A percentile compares a stretch with the other conserved stretches of the same genome.
phyloP scores from a whole-genome alignment of 345 rosid species.

The Salix dunnii region DNA sequence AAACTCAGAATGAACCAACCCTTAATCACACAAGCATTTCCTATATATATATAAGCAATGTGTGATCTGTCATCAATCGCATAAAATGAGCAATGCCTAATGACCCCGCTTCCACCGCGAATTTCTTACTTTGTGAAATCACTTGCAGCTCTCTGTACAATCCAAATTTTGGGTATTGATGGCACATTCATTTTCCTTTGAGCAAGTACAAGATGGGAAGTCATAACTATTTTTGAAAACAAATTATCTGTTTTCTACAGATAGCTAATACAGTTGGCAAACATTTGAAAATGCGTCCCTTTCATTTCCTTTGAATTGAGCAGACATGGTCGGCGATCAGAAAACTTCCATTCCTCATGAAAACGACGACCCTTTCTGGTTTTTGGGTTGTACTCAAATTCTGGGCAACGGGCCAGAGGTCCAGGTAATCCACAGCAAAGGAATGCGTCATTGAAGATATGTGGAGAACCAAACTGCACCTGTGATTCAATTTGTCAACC shows the following conservation, averaged over 20 bases:
- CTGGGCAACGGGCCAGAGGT: constrained; percentile 83
- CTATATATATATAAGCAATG: neutral
- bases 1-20: too few relatives aligned
- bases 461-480: constrained; percentile 76
- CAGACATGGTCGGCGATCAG: constrained; percentile 90
- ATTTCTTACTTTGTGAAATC: too few relatives aligned
- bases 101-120: too few relatives aligned
- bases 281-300: too few relatives aligned
- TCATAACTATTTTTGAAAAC: too few relatives aligned
- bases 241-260: neutral
- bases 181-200: too few relatives aligned
- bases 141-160: too few relatives aligned
- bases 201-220: too few relatives aligned
- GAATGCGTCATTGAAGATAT: constrained; percentile 65
- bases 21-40: too few relatives aligned
- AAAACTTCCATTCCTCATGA: constrained; percentile 72
- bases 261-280: too few relatives aligned
- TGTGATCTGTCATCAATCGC: neutral
- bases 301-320: constrained; percentile 18
- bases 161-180: too few relatives aligned
- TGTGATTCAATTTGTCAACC: constrained; percentile 17
- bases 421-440: constrained; percentile 75
- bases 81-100: neutral
- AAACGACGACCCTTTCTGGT: constrained; percentile 58
- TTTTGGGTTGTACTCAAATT: constrained; percentile 76